phyloP scores from a whole-genome alignment of 352 stramenopile species.

The Pythium dissimile region DNA sequence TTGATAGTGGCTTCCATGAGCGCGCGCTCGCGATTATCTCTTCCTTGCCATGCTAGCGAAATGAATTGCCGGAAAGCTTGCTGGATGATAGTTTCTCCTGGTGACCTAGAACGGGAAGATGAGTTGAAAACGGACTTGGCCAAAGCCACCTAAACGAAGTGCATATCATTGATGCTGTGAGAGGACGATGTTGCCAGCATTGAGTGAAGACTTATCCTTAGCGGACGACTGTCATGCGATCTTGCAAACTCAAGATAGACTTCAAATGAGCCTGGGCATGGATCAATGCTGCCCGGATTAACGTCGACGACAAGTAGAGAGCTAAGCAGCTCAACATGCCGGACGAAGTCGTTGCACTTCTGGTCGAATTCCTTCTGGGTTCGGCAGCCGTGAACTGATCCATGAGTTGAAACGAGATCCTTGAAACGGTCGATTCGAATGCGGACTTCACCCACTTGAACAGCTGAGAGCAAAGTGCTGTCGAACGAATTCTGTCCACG shows the following conservation, averaged over 20 bases:
- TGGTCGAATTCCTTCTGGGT: conserved; percentile 48
- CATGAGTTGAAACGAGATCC: conserved; percentile 34
- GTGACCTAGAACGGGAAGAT: conserved; percentile 22
- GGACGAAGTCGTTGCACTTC: conserved; percentile 36
- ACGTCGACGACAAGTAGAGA: conserved; percentile 43
- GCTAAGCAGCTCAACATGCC: conserved; percentile 45
- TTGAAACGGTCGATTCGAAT: conserved; percentile 34
- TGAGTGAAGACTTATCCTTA: conserved; percentile 49
- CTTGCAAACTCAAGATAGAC: conserved; percentile 44
- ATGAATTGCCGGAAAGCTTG: conserved; percentile 63
- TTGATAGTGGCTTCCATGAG: conserved; percentile 70
- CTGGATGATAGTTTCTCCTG: conserved; percentile 49
- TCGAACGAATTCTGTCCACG: conserved; percentile 48
- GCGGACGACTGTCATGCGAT: conserved; percentile 10
- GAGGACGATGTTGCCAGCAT: conserved; percentile 49
- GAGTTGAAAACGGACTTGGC: background rate
- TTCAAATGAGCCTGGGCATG: conserved; percentile 46
- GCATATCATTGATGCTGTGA: conserved; percentile 33
- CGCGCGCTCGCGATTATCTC: conserved; percentile 42
- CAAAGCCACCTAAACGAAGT: background rate
- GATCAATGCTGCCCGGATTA: conserved; percentile 23
- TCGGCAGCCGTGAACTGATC: conserved; percentile 44
- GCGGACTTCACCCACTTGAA: conserved; percentile 51
- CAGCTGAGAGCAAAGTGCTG: conserved; percentile 44
- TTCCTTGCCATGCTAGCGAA: conserved; percentile 35